Percentiles rank a stretch among this genome's conserved stretches.
Evolutionary conservation across 305 asterid species (phyloP).

Genomic region (Fraxinus xanthoxyloides): DNA sequence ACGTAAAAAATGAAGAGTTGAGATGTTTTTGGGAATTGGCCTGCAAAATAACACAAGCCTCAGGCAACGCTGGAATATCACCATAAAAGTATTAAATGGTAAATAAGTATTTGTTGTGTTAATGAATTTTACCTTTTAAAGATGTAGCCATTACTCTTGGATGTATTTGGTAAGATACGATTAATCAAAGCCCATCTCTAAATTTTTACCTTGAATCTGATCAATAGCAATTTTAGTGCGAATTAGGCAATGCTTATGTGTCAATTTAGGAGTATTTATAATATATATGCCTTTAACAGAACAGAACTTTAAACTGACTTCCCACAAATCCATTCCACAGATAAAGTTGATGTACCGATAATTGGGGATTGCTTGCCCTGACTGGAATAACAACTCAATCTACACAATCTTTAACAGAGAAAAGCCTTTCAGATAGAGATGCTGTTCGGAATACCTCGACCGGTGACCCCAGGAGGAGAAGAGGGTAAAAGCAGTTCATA

Average conservation of each 20-base stretch:
- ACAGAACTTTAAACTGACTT: background rate
- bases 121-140: background rate
- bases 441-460: slow-evolving; percentile 86
- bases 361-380: background rate
- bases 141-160: background rate
- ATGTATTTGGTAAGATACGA: background rate
- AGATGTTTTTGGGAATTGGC: background rate
- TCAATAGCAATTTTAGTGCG: background rate
- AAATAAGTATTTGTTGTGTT: background rate
- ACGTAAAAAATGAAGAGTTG: background rate
- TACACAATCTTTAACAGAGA: background rate
- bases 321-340: background rate
- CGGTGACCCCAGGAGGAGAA: slow-evolving; percentile 73
- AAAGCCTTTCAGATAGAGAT: slow-evolving; percentile 52
- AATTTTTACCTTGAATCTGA: background rate
- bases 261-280: background rate
- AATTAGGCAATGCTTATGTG: background rate
- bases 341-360: background rate
- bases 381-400: background rate
- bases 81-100: background rate
- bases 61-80: background rate
- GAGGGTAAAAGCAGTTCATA: slow-evolving; percentile 73
- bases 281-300: background rate
- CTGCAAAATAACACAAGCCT: background rate
- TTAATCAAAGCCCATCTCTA: background rate